Evolutionary conservation across 352 stramenopile species (phyloP), one percentile per base, ranked within the genome.

Genomic region (Blastocystis sp.): DNA sequence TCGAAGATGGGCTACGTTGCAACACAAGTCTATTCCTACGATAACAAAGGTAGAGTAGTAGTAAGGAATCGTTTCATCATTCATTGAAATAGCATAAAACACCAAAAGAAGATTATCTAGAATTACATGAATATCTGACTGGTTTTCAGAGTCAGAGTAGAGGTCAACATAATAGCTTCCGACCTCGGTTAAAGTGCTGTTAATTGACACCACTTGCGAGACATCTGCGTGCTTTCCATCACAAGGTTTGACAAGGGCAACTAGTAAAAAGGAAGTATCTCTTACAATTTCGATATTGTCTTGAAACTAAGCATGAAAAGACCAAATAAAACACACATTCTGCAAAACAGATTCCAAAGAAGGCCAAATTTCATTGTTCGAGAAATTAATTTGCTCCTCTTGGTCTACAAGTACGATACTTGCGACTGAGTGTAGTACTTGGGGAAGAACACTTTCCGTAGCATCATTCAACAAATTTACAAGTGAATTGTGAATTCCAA

Each of bases 351-450:
- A 30, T 20, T 50, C 45, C 13, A 81, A 34, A 11, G 70, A 47
- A 16, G 70, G 70, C 70, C 70, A 81, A 63, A 81, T 81, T 26
- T 81, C 70, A 20, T 54, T 81, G 26, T 63, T 47, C 24, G 45
- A 81, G 9, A 81, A 41, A 39, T 54, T n/a, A 13, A 62, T 54
- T 24, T 63, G 70, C 45, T 81, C 70, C 3, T 62, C 50, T 43
- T 18, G 18, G 55, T 65, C 70, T 8, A 13, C n/a, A n/a, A 63
- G 50, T 11, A 63, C 13, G 20, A 81, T 81, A 9, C 16, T 24
- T 30, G n/a, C 20, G 30, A 81, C 9, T 8, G 26, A 30, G 18
- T 3, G 11, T 20, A 81, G 37, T 8, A 54, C 24, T 43, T 37
- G 24, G 18, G 50, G 43, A 63, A 81, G 34, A 4, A 65, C 47